Evolutionary conservation across 306 rosid genomes (phyloP).

Genomic region (Lagenaria siceraria): DNA sequence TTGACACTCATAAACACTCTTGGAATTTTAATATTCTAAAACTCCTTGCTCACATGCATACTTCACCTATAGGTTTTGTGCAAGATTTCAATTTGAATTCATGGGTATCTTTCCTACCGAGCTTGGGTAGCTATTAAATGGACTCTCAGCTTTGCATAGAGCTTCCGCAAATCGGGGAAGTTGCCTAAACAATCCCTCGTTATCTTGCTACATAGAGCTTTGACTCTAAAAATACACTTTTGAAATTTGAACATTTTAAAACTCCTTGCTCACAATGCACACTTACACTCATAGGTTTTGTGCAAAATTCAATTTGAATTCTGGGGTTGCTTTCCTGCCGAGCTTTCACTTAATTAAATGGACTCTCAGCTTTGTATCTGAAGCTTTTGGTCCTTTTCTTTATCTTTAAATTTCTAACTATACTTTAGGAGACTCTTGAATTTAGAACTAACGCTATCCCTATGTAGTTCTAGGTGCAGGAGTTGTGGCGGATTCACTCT

Average conservation of each 20-base stretch:
- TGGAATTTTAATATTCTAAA: background rate
- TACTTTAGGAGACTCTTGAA: background rate
- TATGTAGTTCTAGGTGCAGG: background rate
- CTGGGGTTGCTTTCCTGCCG: background rate
- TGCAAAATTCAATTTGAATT: background rate
- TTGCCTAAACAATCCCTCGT: background rate
- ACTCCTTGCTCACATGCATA: background rate
- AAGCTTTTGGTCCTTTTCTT: background rate
- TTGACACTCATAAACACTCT: background rate
- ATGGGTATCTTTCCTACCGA: background rate
- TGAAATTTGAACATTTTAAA: background rate
- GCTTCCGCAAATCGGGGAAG: background rate
- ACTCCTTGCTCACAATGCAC: background rate
- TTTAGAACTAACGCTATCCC: background rate
- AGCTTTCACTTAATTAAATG: background rate
- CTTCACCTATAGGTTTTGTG: background rate
- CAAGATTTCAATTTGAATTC: background rate
- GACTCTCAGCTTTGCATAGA: background rate
- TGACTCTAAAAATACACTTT: background rate
- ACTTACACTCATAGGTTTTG: background rate
- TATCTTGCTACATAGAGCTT: background rate
- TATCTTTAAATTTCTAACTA: background rate
- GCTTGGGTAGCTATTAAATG: background rate
- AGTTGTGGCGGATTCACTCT: background rate
- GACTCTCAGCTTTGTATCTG: background rate